Conservation (phyloP, 2,329 filamentous ascomycete genomes). For the Massarina eburnea region DNA sequence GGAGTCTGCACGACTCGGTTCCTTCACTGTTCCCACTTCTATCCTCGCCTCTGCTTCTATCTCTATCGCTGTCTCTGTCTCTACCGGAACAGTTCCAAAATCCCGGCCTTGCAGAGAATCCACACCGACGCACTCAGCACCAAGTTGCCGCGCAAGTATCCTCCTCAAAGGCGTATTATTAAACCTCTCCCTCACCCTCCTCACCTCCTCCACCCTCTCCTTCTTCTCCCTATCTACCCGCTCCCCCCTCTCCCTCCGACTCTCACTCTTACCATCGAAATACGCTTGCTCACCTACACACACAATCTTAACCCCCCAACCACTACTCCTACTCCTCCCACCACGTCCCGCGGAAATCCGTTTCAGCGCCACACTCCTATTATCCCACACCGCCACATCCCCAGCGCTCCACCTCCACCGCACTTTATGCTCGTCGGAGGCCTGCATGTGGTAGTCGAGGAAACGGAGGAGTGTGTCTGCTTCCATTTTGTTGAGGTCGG, state of each 20-base stretch:
- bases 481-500: conserved; percentile 53
- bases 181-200: conserved; percentile 6
- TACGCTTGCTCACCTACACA: no score
- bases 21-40: neutral
- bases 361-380: conserved; percentile 9
- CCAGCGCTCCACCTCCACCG: conserved; percentile 14
- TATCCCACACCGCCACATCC: conserved; percentile 17
- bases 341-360: conserved; percentile 3
- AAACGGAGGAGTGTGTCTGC: conserved; percentile 42
- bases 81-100: no score
- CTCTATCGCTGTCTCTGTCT: no score
- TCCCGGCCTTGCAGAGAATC: neutral
- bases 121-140: neutral
- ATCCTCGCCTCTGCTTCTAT: no score
- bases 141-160: conserved; percentile 9
- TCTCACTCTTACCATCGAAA: conserved; percentile 9
- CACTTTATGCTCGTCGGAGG: conserved; percentile 11
- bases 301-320: neutral
- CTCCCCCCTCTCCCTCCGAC: conserved; percentile 5
- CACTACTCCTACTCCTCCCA: neutral
- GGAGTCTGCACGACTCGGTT: conserved; percentile 1
- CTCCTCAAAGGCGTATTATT: conserved; percentile 16
- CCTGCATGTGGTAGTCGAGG: conserved; percentile 11
- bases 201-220: conserved; percentile 1
- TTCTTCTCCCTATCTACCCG: conserved; percentile 4